Percentiles rank a stretch among this genome's conserved stretches.
These are phyloP conservation scores for Cenchrus purpureus DNA, from an alignment of 176 grass and related monocot species.

Conservation along the genomic window DNA sequence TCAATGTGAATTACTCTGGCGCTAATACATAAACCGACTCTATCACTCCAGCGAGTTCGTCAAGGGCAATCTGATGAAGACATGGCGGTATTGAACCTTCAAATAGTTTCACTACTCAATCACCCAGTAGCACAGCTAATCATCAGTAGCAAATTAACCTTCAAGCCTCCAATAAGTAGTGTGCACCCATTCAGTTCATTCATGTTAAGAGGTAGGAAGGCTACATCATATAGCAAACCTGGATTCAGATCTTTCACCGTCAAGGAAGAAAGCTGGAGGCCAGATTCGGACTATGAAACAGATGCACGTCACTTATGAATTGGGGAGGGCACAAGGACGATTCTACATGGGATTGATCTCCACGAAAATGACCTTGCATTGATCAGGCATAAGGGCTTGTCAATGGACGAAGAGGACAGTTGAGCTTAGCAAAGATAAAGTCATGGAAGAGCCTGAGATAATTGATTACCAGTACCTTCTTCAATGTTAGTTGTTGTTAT, in stretches of 20 bases:
- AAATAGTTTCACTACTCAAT: neutral
- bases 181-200: constrained; percentile 7
- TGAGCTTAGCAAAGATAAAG: constrained; percentile 37
- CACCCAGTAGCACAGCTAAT: neutral
- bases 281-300: constrained; percentile 15
- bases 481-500: constrained; percentile 27
- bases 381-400: constrained; percentile 25
- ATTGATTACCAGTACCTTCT: constrained; percentile 20
- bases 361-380: constrained; percentile 44
- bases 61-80: neutral
- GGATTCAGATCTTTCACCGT: constrained; percentile 44
- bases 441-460: constrained; percentile 8
- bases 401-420: constrained; percentile 16
- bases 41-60: neutral
- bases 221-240: constrained; percentile 4
- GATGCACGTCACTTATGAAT: constrained; percentile 2
- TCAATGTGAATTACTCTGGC: too few relatives aligned
- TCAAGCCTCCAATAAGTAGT: neutral
- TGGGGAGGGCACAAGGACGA: neutral
- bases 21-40: neutral
- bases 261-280: constrained; percentile 14
- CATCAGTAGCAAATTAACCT: neutral
- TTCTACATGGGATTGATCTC: constrained; percentile 10
- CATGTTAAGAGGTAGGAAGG: constrained; percentile 5
- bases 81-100: neutral